phyloP scores from a whole-genome alignment of 2,329 filamentous ascomycete species.

The Ophiostoma triangulosporum region DNA sequence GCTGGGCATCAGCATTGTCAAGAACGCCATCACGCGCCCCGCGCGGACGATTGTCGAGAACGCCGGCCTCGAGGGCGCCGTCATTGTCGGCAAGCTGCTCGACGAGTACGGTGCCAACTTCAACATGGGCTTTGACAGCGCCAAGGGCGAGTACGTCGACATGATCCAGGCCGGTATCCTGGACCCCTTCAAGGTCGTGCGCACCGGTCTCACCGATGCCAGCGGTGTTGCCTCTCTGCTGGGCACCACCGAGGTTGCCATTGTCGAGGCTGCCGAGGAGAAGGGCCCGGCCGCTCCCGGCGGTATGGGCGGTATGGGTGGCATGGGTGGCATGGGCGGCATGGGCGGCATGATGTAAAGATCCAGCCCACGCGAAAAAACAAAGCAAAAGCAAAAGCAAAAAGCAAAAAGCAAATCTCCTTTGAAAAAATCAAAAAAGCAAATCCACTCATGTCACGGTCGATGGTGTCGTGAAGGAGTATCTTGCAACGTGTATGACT shows the following conservation, averaged over 20 bases:
- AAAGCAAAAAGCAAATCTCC: background rate
- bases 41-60: conserved; percentile 96
- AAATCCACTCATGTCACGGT: background rate
- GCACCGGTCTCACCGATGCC: conserved; percentile 87
- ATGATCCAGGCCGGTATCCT: conserved; percentile 97
- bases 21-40: conserved; percentile 93
- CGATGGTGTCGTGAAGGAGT: background rate
- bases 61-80: conserved; percentile 86
- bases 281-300: conserved; percentile 56
- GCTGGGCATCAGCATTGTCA: conserved; percentile 93
- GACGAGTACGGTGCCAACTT: conserved; percentile 87
- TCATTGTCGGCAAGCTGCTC: conserved; percentile 94
- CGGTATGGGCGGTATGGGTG: conserved; percentile 45
- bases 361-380: conserved; percentile 19
- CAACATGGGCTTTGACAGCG: conserved; percentile 95
- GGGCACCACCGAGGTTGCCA: conserved; percentile 94
- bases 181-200: conserved; percentile 98
- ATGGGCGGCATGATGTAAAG: conserved; percentile 50
- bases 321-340: conserved; percentile 38
- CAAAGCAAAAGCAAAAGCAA: conserved; percentile 5
- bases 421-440: background rate
- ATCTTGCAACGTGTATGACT: background rate
- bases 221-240: conserved; percentile 93
- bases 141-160: conserved; percentile 96
- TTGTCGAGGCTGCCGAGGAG: conserved; percentile 90